Evolutionary conservation across 176 grass and related monocot species (phyloP).

Genomic region (Bothriochloa decipiens): DNA sequence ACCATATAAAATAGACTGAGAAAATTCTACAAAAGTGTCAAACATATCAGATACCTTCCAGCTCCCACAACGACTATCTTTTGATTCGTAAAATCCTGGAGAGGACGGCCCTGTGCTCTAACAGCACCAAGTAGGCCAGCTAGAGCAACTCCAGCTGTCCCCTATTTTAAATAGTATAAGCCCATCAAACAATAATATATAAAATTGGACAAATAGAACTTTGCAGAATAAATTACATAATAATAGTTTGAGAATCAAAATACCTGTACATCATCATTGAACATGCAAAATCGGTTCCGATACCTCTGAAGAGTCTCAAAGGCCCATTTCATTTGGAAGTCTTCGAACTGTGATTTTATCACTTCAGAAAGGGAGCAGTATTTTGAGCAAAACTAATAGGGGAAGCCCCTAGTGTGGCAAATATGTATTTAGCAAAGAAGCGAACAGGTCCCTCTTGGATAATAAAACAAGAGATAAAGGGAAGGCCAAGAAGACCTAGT

Average conservation of each 20-base stretch:
- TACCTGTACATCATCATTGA: constrained; percentile 96
- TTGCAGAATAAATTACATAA: constrained; percentile 25
- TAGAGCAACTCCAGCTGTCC: constrained; percentile 97
- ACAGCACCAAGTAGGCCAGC: constrained; percentile 95
- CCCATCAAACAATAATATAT: constrained; percentile 5
- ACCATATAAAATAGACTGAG: constrained; percentile 1
- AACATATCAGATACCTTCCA: constrained; percentile 80
- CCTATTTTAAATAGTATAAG: constrained; percentile 56
- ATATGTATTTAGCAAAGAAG: background rate
- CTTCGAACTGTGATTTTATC: constrained; percentile 77
- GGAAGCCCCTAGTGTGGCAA: constrained; percentile 2
- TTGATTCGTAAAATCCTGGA: constrained; percentile 76
- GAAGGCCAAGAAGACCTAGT: background rate
- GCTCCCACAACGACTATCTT: constrained; percentile 98
- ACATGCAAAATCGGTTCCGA: constrained; percentile 87
- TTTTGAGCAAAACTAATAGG: background rate
- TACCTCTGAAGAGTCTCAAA: constrained; percentile 97
- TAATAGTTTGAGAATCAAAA: constrained; percentile 20
- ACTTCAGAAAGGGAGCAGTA: constrained; percentile 23
- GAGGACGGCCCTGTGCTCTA: constrained; percentile 78
- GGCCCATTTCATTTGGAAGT: constrained; percentile 99
- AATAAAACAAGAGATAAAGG: background rate
- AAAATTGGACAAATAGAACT: background rate
- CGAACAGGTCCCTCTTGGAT: background rate
- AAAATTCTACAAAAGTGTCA: constrained; percentile 33